Conservation (phyloP, 495 filamentous ascomycete genomes). For the Amphirosellinia nigrospora region DNA sequence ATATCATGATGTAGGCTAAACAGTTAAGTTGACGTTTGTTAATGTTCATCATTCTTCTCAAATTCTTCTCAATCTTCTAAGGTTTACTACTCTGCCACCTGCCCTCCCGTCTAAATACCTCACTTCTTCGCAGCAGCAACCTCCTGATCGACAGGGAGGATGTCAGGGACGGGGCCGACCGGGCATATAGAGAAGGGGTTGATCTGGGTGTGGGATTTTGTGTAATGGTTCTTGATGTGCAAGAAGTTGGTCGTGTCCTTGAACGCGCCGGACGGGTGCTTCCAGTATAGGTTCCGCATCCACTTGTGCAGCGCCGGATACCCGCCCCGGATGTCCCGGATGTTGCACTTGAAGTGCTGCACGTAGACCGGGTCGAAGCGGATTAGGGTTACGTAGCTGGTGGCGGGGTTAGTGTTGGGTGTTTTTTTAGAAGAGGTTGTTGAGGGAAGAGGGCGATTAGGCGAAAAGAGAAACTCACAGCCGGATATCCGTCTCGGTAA, state of each 20-base stretch:
- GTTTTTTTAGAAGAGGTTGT: not conserved
- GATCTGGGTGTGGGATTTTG: slow-evolving; percentile 58
- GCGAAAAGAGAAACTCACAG: slow-evolving; percentile 36
- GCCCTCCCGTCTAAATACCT: not conserved
- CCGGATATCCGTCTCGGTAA: slow-evolving; percentile 85
- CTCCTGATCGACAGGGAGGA: slow-evolving; percentile 55
- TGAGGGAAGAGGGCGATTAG: not conserved
- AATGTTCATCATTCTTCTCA: not conserved
- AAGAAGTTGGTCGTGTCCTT: slow-evolving; percentile 70
- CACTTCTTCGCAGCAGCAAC: slow-evolving; percentile 32
- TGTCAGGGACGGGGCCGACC: slow-evolving; percentile 67
- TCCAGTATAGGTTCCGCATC: slow-evolving; percentile 73
- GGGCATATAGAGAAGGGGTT: slow-evolving; percentile 64
- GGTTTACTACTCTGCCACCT: too few relatives aligned
- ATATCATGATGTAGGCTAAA: too few relatives aligned
- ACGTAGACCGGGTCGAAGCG: slow-evolving; percentile 90
- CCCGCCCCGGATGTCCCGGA: slow-evolving; percentile 79
- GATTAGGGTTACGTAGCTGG: slow-evolving; percentile 76
- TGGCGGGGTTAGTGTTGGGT: not conserved
- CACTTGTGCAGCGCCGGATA: slow-evolving; percentile 74
- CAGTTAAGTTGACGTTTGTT: not conserved
- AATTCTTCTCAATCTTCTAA: too few relatives aligned
- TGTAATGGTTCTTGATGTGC: slow-evolving; percentile 64
- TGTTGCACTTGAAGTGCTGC: slow-evolving; percentile 93
- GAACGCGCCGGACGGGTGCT: slow-evolving; percentile 56